Conservation (phyloP, 176 grass and related monocot genomes). For the Oropetium thomaeum region DNA sequence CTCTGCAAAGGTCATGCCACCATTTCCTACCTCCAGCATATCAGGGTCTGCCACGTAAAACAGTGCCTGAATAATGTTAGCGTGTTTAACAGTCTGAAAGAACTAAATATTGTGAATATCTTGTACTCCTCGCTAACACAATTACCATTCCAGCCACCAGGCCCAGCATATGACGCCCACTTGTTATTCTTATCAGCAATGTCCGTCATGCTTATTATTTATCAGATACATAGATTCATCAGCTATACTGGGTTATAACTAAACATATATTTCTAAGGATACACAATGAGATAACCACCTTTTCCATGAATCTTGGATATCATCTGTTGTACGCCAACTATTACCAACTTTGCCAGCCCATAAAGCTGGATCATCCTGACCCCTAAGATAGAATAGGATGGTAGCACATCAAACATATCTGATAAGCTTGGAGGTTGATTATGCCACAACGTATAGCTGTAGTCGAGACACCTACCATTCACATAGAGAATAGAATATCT, state of each 20-base stretch:
- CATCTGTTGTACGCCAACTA: constrained; percentile 96
- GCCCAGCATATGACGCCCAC: constrained; percentile 97
- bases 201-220: constrained; percentile 72
- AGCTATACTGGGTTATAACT: neutral
- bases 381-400: constrained; percentile 54
- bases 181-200: constrained; percentile 94
- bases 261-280: neutral
- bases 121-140: neutral
- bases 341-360: constrained; percentile 93
- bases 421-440: constrained; percentile 1
- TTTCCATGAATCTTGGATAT: constrained; percentile 85
- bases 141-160: constrained; percentile 98
- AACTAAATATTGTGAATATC: neutral
- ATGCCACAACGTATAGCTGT: neutral
- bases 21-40: constrained; percentile 93
- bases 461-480: constrained; percentile 64
- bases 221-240: constrained; percentile 35
- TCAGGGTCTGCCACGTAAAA: constrained; percentile 67
- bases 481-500: constrained; percentile 92
- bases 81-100: neutral
- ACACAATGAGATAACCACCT: constrained; percentile 47
- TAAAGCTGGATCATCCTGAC: constrained; percentile 84
- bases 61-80: neutral
- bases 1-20: constrained; percentile 80
- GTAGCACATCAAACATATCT: constrained; percentile 14